Evolutionary conservation across 2,329 filamentous ascomycete species (phyloP), one percentile per base, ranked within the genome.

Genomic region (Eutypa lata): DNA sequence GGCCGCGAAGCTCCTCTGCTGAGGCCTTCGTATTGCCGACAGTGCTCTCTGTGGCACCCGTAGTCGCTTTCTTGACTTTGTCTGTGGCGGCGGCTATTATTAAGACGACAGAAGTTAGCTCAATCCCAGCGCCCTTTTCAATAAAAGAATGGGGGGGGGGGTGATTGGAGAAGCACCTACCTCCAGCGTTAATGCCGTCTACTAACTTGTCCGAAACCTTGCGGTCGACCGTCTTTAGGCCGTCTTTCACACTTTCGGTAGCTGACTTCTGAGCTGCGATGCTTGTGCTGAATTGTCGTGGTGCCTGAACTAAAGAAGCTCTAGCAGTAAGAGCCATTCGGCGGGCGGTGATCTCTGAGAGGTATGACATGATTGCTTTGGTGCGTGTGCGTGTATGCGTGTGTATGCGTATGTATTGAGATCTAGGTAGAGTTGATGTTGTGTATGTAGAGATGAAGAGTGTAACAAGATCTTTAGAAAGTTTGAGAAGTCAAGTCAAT

Each of bases 131-230:
- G n/a, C n/a, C n/a, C n/a, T n/a, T n/a, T n/a, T n/a, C n/a, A n/a
- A n/a, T n/a, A n/a, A n/a, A n/a, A n/a, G n/a, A n/a, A n/a, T 31
- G 26, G 26, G 26, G 26, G 26, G 10, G 26, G 26, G 26, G 26
- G 26, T n/a, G n/a, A n/a, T n/a, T n/a, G n/a, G n/a, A n/a, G n/a
- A n/a, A n/a, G n/a, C 24, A 74, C 79, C 54, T 73, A 86, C 84
- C 68, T 47, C 79, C 78, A 46, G 74, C 71, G 59, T 87, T 75
- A 64, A 88, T 83, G 16, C 81, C 82, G 38, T 82, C 80, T 26
- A 86, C 79, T 18, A 87, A 65, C 65, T 83, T 86, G 65, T 84
- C 79, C 54, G 79, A 78, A 42, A 87, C 81, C 48, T 72, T 76
- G 28, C 81, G 76, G 71, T 87, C 82, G 6, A 85, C 81, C 6